These are phyloP conservation scores for Talaromyces sp. DNA, from an alignment of 2,329 filamentous ascomycete species.

Conservation along the genomic window DNA sequence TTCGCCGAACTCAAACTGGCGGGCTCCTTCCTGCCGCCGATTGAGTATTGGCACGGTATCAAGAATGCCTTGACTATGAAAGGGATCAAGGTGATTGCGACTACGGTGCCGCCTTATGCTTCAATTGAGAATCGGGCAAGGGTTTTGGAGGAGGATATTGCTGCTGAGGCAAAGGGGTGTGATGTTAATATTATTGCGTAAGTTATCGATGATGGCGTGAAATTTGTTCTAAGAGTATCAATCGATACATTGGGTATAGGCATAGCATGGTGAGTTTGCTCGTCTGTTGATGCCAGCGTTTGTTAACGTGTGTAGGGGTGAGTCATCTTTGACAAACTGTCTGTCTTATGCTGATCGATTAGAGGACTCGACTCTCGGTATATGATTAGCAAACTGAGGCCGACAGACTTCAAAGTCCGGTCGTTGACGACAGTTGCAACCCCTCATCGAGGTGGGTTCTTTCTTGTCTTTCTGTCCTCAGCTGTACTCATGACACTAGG, in stretches of 20 bases:
- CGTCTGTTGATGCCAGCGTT: neutral
- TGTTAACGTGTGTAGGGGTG: constrained; percentile 33
- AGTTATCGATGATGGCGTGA: constrained; percentile 29
- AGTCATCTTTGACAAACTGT: constrained; percentile 14
- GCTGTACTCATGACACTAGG: constrained; percentile 34
- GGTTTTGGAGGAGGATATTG: constrained; percentile 55
- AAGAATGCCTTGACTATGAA: constrained; percentile 57
- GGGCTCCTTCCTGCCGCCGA: constrained; percentile 54
- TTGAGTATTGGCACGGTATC: constrained; percentile 66
- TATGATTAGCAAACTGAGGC: constrained; percentile 61
- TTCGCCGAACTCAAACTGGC: constrained; percentile 62
- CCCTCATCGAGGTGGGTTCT: constrained; percentile 53
- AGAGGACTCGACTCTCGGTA: constrained; percentile 64
- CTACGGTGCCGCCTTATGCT: constrained; percentile 58
- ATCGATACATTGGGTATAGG: constrained; percentile 27
- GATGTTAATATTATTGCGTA: constrained; percentile 65
- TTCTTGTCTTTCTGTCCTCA: neutral
- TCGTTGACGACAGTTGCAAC: constrained; percentile 64
- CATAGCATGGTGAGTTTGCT: constrained; percentile 49
- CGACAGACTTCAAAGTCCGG: constrained; percentile 71
- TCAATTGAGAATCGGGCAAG: constrained; percentile 59
- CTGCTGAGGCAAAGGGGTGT: constrained; percentile 53
- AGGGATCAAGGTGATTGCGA: constrained; percentile 61
- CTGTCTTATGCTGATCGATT: constrained; percentile 16
- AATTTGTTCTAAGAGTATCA: neutral